Conservation (phyloP, 805 yeast species). For the Kuraishia borneana region DNA sequence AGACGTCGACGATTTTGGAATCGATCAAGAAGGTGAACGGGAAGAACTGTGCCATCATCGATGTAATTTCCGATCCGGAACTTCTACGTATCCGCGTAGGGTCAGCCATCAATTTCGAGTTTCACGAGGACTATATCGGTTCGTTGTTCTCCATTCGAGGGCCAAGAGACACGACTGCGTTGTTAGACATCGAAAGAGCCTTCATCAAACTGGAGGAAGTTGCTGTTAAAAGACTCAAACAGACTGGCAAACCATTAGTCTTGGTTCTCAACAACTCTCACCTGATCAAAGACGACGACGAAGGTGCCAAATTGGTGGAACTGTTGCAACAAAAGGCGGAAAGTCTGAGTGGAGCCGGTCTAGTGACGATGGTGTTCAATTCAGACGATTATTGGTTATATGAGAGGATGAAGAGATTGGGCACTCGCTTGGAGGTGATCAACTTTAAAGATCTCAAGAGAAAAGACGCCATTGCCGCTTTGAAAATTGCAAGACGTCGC, state of each 20-base stretch:
- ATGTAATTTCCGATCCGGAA: slow-evolving; percentile 82
- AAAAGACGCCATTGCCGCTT: slow-evolving; percentile 40
- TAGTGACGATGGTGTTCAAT: slow-evolving; percentile 57
- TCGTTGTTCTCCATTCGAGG: slow-evolving; percentile 72
- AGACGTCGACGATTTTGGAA: slow-evolving; percentile 64
- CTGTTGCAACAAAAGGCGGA: slow-evolving; percentile 80
- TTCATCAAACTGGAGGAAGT: slow-evolving; percentile 66
- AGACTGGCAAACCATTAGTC: slow-evolving; percentile 44
- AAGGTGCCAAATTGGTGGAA: slow-evolving; percentile 60
- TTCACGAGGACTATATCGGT: slow-evolving; percentile 75
- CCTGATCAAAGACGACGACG: slow-evolving; percentile 63
- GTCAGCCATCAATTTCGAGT: slow-evolving; percentile 60
- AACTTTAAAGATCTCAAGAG: slow-evolving; percentile 56
- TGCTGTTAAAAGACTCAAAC: slow-evolving; percentile 37
- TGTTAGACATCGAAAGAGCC: slow-evolving; percentile 75
- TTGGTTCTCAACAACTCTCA: slow-evolving; percentile 68
- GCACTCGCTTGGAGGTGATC: slow-evolving; percentile 65
- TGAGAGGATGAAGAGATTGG: slow-evolving; percentile 58
- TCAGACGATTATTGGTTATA: slow-evolving; percentile 85
- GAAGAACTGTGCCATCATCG: slow-evolving; percentile 54
- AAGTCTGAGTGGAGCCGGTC: slow-evolving; percentile 58
- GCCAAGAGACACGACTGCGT: slow-evolving; percentile 76
- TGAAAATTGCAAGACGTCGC: slow-evolving; percentile 36
- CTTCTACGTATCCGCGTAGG: slow-evolving; percentile 70
- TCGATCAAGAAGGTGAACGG: slow-evolving; percentile 57